Evolutionary conservation across 176 grass and related monocot genomes (phyloP), one percentile per base, ranked within the genome.

Genomic region (Oryza punctata): DNA sequence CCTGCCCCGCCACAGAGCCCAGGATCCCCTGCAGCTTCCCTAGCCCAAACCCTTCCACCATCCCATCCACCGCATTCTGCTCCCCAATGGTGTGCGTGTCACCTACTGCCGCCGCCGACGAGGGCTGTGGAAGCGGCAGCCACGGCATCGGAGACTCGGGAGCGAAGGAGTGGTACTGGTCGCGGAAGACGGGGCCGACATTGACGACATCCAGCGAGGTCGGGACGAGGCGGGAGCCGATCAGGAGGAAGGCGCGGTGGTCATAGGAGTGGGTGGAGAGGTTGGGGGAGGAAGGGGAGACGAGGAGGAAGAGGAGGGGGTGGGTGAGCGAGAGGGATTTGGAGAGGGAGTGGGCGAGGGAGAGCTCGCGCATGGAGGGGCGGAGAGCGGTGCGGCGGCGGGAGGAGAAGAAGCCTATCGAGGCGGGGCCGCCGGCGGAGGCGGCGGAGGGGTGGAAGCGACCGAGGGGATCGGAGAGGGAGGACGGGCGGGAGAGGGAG

Each of bases 371-470:
- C 89, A 91, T 94, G 84, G 89, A 87, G 43, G 84, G 77, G 72
- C 87, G 89, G 63, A 91, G 81, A 5, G 77, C 63, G 44, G 92
- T 63, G 44, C 75, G 84, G 71, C 92, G 87, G 64, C 92, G 89
- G 38, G 87, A 88, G 47, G 92, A 94, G 89, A 91, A 94, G 86
- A 88, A 94, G 54, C 92, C 92, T 24, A 91, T 37, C 23, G 79
- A 21, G 7, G 38, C 10, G 28, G 73, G 10, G 14, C 81, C 27
- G 65, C 44, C 2, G 11, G 18, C 35, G 73, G 66, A 0, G n/a
- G 81, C 4, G 33, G 33, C 3, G 37, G 37, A 50, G 9, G 76
- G 37, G 50, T 74, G 19, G 86, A 87, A 28, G 72, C 81, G 72
- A 49, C 92, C 87, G 23, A 91, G 84, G 63, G 81, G 26, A 3